Evolutionary conservation across 352 stramenopile genomes (phyloP).

Genomic region (Phytophthora cactorum): DNA sequence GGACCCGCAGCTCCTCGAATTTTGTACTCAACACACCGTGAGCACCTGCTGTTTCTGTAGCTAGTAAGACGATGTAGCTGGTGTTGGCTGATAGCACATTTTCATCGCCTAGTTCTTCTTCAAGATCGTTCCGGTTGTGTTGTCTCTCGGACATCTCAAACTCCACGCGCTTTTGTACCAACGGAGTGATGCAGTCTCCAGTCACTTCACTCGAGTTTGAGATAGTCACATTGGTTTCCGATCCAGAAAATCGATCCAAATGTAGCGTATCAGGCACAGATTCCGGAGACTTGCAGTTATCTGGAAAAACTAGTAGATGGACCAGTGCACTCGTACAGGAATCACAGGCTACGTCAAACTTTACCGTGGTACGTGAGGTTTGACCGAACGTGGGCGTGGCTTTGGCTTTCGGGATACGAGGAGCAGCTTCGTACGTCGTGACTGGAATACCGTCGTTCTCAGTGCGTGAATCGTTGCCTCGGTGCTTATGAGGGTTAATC

Average conservation of each 20-base stretch:
- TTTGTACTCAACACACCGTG: constrained; percentile 63
- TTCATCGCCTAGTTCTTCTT: constrained; percentile 44
- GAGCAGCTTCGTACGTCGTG: constrained; percentile 56
- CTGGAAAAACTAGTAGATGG: constrained; percentile 56
- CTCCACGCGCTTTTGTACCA: constrained; percentile 42
- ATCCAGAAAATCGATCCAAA: constrained; percentile 13
- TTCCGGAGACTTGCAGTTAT: constrained; percentile 32
- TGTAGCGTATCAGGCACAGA: constrained; percentile 29
- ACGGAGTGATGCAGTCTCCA: constrained; percentile 23
- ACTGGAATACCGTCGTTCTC: constrained; percentile 60
- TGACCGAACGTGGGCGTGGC: constrained; percentile 59
- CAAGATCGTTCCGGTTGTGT: constrained; percentile 42
- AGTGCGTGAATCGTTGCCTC: constrained; percentile 44
- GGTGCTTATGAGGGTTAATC: constrained; percentile 68
- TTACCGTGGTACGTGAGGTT: constrained; percentile 58
- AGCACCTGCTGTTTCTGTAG: constrained; percentile 58
- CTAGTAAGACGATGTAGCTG: constrained; percentile 57
- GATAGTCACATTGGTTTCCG: constrained; percentile 21
- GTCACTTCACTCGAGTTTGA: neutral
- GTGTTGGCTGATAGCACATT: constrained; percentile 45
- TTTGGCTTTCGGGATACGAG: constrained; percentile 48
- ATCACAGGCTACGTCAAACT: constrained; percentile 60
- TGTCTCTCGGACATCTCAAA: constrained; percentile 42
- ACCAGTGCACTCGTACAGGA: constrained; percentile 56
- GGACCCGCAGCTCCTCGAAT: constrained; percentile 45